Percentiles rank a stretch among this genome's conserved stretches.
These are phyloP conservation scores for Mallotus japonicus DNA, from an alignment of 441 rosid species.

Conservation along the genomic window DNA sequence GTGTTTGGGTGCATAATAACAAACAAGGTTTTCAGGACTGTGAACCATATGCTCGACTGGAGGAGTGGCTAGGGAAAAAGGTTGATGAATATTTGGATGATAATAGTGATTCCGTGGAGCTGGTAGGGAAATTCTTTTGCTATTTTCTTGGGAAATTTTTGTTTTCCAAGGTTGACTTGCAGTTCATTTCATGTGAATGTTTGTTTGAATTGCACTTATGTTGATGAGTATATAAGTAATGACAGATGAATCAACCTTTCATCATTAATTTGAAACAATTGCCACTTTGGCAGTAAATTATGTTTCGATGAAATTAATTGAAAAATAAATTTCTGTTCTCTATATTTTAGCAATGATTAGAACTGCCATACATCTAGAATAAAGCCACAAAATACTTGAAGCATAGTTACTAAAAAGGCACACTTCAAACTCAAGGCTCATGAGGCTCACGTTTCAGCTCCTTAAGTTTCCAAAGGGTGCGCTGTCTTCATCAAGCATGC, in stretches of 20 bases:
- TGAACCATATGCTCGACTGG: constrained; percentile 33
- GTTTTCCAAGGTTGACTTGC: not conserved
- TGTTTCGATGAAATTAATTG: no score
- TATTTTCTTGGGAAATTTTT: not conserved
- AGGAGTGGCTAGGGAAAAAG: constrained; percentile 34
- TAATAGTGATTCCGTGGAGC: constrained; percentile 25
- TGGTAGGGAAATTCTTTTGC: constrained; percentile 25
- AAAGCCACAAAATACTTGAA: not conserved
- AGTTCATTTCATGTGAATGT: not conserved
- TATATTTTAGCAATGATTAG: not conserved
- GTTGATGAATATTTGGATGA: constrained; percentile 35
- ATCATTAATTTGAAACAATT: not conserved
- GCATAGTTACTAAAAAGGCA: no score
- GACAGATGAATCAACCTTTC: not conserved
- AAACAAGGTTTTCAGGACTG: constrained; percentile 44
- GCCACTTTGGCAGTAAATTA: not conserved
- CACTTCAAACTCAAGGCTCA: no score
- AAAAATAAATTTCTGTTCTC: not conserved
- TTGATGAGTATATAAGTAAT: not conserved
- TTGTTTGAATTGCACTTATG: not conserved
- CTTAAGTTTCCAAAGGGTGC: no score
- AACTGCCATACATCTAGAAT: no score
- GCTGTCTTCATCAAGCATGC: no score
- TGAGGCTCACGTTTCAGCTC: no score
- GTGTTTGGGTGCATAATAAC: constrained; percentile 32